phyloP scores from a whole-genome alignment of 1,284 basidiomycete species.

The Prillingera fragicola region DNA sequence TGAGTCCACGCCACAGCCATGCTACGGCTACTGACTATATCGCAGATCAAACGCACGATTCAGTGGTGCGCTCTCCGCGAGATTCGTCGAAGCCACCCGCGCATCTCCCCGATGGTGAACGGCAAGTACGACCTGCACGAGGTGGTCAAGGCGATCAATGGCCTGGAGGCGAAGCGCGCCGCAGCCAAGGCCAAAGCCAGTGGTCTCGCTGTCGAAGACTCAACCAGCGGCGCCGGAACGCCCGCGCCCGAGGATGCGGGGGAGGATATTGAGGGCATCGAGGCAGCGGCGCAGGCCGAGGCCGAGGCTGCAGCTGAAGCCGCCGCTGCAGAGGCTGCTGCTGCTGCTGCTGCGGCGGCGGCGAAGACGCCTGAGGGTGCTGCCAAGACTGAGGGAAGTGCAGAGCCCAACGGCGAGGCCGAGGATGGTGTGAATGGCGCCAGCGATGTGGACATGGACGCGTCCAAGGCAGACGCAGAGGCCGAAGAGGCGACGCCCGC shows the following conservation, averaged over 20 bases:
- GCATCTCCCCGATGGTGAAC: slow-evolving; percentile 22
- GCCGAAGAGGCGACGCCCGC: too few species aligned
- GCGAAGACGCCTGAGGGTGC: neutral
- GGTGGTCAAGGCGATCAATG: slow-evolving; percentile 20
- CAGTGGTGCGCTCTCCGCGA: slow-evolving; percentile 39
- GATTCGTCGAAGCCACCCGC: slow-evolving; percentile 27
- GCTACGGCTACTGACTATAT: neutral
- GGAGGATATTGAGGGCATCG: slow-evolving; percentile 14
- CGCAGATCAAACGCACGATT: slow-evolving; percentile 25
- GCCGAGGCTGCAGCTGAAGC: neutral
- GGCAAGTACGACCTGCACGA: slow-evolving; percentile 26
- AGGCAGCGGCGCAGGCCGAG: neutral
- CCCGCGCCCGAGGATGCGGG: slow-evolving; percentile 19
- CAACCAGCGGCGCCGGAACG: slow-evolving; percentile 21
- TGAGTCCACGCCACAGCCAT: slow-evolving; percentile 16
- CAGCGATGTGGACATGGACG: neutral
- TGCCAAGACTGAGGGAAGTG: neutral
- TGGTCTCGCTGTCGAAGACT: slow-evolving; percentile 2
- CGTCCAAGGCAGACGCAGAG: too few species aligned
- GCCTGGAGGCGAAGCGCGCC: neutral
- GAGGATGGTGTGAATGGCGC: neutral
- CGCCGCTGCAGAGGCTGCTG: neutral
- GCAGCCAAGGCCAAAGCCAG: neutral
- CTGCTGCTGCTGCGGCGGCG: neutral
- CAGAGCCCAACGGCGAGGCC: slow-evolving; percentile 1